Base-by-base conservation (phyloP, 1,284 basidiomycete species). In the Puccinia triticina region DNA sequence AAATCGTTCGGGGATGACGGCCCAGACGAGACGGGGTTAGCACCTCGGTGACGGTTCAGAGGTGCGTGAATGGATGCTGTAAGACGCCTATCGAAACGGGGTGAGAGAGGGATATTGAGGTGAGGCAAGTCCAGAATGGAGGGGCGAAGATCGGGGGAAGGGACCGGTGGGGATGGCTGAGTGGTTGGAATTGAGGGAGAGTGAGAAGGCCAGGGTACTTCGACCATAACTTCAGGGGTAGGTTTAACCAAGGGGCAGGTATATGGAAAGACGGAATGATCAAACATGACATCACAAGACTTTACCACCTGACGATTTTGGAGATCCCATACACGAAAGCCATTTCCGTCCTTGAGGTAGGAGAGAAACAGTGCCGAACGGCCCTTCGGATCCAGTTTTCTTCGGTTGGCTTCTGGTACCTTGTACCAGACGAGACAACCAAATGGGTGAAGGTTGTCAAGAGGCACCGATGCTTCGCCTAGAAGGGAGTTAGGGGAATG, bases 361-460 rank as follows among this genome's bases (percentile, higher is more conserved):
- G 71, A 73, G 11, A 73, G 43, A 2, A 73, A 26, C 18, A 73
- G 4, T 2, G 71, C 16, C 2, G 71, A 14, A 2, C 71, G 32
- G 26, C 43, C 71, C 12, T 50, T 73, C 4, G 16, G 16, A 40
- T 73, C 12, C 5, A 72, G 69, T 55, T 75, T 75, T 18, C 3
- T 10, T 48, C 32, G 11, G 40, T 46, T 46, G 14, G n/a, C n/a
- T n/a, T n/a, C n/a, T n/a, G n/a, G n/a, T n/a, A n/a, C n/a, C n/a
- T n/a, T n/a, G n/a, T n/a, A 74, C 10, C 26, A 74, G 23, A 48
- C 50, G 18, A 50, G 26, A 55, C 72, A 74, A 12, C 72, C 72
- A 55, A 74, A 74, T 46, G 72, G 48, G 34, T 74, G 48, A 8
- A 74, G 72, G 43, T 55, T 23, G 3, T 21, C 4, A 3, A 53